Base-by-base conservation (phyloP, 345 rosid species). In the Pseudoturritis turrita region DNA sequence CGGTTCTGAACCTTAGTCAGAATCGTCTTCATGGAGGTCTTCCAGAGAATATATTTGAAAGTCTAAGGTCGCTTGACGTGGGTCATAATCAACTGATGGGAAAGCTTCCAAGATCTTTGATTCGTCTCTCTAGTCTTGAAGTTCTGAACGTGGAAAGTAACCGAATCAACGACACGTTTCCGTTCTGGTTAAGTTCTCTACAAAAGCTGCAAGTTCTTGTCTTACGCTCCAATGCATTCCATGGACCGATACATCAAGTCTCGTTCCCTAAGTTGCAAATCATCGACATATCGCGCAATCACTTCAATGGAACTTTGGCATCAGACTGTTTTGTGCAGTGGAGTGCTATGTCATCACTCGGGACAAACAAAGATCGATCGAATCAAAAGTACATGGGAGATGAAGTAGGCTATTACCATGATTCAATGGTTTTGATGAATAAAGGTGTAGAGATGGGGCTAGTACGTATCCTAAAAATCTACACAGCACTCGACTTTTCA, bases 201-300 rank as follows among this genome's bases (percentile, higher is more conserved):
- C 44, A 78, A 2, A 0, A 15, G 3, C 21, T 44, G 1, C 10
- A 44, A 15, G 49, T 44, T 43, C 10, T 44, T 44, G 3, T 77
- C 60, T 8, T 83, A 35, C 81, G 82, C 7, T 65, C 75, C 4
- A 83, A 85, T 45, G 15, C 17, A 3, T 83, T 86, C 50, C 11
- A 69, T 0, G 81, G 86, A 2, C 0, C 1, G 2, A 53, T 86
- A 41, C 25, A 18, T n/a, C 79, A 85, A 70, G n/a, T 14, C 9
- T 4, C 4, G 0, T 7, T 0, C 22, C 0, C 11, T 4, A 46
- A 46, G 51, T 0, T 28, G 12, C 8, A 13, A 23, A 7, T 81
- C 81, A 83, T 49, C 0, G 89, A 83, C 40, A 22, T 81, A 15
- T 74, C 85, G 22, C 6, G 12, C 4, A 85, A 83, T 46, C 1